Percentiles rank a stretch among this genome's conserved stretches.
These are phyloP conservation scores for Chenopodium quinoa DNA, from an alignment of 148 eudicot species.

Conservation along the genomic window DNA sequence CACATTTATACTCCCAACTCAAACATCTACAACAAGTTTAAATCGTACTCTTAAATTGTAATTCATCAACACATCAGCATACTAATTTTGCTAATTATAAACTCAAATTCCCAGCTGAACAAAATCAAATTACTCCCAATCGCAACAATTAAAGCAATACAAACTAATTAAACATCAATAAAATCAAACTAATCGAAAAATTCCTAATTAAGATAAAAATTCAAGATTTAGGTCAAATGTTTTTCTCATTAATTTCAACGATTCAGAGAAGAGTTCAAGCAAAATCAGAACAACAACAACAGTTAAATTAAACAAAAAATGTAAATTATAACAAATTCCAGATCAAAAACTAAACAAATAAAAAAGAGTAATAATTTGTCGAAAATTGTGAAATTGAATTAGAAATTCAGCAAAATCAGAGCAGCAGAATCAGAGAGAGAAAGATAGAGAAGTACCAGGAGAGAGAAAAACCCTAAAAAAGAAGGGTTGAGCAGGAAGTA, in stretches of 20 bases:
- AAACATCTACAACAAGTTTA: too few species aligned
- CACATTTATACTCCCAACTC: neutral
- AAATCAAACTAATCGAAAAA: neutral
- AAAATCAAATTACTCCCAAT: neutral
- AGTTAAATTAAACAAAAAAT: neutral
- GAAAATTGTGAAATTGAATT: neutral
- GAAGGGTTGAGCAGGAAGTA: too few species aligned
- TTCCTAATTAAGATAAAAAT: too few species aligned
- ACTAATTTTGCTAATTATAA: too few species aligned
- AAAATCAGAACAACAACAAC: neutral
- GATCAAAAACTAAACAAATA: neutral
- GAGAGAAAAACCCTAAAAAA: conserved; percentile 21
- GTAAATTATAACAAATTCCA: neutral
- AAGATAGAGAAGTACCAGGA: conserved; percentile 3
- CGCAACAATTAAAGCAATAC: neutral
- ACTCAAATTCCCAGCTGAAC: too few species aligned
- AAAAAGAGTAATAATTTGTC: neutral
- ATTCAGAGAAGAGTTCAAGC: neutral
- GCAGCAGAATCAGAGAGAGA: neutral
- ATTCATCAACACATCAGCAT: neutral
- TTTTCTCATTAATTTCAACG: too few species aligned
- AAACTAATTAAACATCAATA: neutral
- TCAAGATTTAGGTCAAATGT: too few species aligned
- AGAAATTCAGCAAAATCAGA: neutral
- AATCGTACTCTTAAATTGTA: too few species aligned